Evolutionary conservation across 495 filamentous ascomycete species (phyloP), one percentile per base, ranked within the genome.

Genomic region (Thozetella sp.): DNA sequence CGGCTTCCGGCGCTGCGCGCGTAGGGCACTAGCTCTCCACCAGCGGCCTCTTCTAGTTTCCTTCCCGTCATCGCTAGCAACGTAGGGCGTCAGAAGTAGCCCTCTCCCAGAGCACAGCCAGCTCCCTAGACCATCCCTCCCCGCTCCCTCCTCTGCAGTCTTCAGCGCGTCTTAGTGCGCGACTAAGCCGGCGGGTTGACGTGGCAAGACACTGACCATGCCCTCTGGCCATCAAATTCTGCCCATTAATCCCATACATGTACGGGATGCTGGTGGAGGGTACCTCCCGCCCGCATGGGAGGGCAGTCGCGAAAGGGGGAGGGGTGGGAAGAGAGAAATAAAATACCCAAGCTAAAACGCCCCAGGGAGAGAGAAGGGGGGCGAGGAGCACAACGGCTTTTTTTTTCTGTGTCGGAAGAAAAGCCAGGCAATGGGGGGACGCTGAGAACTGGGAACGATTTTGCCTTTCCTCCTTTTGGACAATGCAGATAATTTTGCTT

Each of bases 171-270:
- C 43, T 3, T 13, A 48, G n/a, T 9, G 9, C 20, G 43, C 43
- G 43, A 20, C 43, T 48, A 48, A 48, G 43, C 12, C 43, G 43
- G 43, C 43, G 20, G 43, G 43, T 48, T 48, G 43, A 48, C 43
- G 43, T 48, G 43, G 43, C 43, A 48, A n/a, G n/a, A n/a, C n/a
- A n/a, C n/a, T n/a, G n/a, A n/a, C n/a, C n/a, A n/a, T n/a, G n/a
- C n/a, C n/a, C n/a, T n/a, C n/a, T n/a, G n/a, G n/a, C n/a, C n/a
- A n/a, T n/a, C n/a, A n/a, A n/a, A n/a, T n/a, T n/a, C n/a, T n/a
- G n/a, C n/a, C n/a, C n/a, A n/a, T n/a, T n/a, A n/a, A n/a, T n/a
- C n/a, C n/a, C n/a, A n/a, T n/a, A n/a, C n/a, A n/a, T n/a, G n/a
- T n/a, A n/a, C n/a, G n/a, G n/a, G n/a, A n/a, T n/a, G n/a, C n/a